A percentile compares a stretch with the other conserved stretches of the same genome.
Conservation (phyloP, 1,284 basidiomycete genomes). For the Austroboletus rostrupii region DNA sequence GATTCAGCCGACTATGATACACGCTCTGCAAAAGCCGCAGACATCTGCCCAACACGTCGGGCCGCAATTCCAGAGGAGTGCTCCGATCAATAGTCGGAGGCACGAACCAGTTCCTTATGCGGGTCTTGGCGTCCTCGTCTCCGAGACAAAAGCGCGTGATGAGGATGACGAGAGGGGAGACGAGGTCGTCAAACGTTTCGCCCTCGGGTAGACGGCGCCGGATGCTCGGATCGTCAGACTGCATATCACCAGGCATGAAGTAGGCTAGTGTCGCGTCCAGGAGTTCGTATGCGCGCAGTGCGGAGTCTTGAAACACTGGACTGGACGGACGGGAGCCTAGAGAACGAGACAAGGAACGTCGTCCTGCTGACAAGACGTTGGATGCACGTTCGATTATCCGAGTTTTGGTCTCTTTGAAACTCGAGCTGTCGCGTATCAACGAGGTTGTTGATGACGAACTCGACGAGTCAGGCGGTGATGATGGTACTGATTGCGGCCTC, state of each 20-base stretch:
- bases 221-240: constrained; percentile 61
- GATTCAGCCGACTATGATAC: constrained; percentile 67
- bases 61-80: constrained; percentile 64
- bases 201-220: constrained; percentile 45
- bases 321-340: constrained; percentile 40
- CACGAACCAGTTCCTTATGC: constrained; percentile 63
- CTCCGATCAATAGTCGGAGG: constrained; percentile 79
- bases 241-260: constrained; percentile 62
- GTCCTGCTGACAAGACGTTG: constrained; percentile 48
- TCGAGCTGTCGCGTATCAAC: constrained; percentile 6
- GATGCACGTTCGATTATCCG: constrained; percentile 63
- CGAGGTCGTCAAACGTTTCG: constrained; percentile 68
- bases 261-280: constrained; percentile 58
- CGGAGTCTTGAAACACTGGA: constrained; percentile 42
- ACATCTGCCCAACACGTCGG: constrained; percentile 73
- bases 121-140: constrained; percentile 52
- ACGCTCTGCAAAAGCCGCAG: constrained; percentile 75
- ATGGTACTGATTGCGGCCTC: constrained; percentile 2
- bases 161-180: constrained; percentile 73
- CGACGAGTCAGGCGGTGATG: constrained; percentile 18
- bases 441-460: constrained; percentile 21
- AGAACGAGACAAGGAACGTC: constrained; percentile 52
- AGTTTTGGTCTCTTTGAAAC: constrained; percentile 35
- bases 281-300: constrained; percentile 61
- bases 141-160: constrained; percentile 65